These are phyloP conservation scores for Cenchrus fungigraminus DNA, from an alignment of 176 grass and related monocot genomes.

Conservation along the genomic window DNA sequence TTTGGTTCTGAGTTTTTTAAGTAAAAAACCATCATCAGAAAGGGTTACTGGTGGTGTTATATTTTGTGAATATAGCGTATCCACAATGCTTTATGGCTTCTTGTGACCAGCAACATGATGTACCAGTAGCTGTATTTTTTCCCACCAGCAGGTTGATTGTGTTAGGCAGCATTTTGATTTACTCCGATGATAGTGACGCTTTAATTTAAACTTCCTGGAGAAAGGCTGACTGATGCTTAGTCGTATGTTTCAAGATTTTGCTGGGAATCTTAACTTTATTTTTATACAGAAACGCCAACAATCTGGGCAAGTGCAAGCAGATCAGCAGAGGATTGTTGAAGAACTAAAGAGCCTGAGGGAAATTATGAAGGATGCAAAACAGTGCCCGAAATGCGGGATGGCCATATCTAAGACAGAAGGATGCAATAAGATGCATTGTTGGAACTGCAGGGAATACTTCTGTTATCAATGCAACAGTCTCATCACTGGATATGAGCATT, in stretches of 20 bases:
- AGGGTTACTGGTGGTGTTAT: not conserved
- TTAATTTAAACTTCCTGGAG: not conserved
- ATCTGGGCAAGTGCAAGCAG: conserved; percentile 43
- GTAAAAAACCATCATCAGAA: not conserved
- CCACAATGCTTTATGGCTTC: conserved; percentile 8
- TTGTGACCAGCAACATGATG: conserved; percentile 16
- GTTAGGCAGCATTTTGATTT: conserved; percentile 8
- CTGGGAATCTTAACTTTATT: conserved; percentile 20
- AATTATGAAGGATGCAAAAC: conserved; percentile 73
- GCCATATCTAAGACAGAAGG: conserved; percentile 79
- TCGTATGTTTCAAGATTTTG: not conserved
- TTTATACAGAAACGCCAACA: conserved; percentile 59
- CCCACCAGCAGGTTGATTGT: not conserved
- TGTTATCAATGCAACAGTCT: conserved; percentile 77
- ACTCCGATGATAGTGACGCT: conserved; percentile 1
- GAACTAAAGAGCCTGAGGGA: conserved; percentile 71
- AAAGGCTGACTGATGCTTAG: not conserved
- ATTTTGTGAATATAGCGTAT: not conserved
- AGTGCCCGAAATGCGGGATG: conserved; percentile 75
- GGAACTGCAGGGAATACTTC: conserved; percentile 64
- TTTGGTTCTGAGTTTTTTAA: not conserved
- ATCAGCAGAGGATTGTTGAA: conserved; percentile 57
- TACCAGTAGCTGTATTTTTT: conserved; percentile 11
- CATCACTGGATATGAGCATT: conserved; percentile 89
- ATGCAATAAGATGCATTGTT: conserved; percentile 85